Conservation (phyloP, 768 basidiomycete species). For the Daedaleopsis sinensis region DNA sequence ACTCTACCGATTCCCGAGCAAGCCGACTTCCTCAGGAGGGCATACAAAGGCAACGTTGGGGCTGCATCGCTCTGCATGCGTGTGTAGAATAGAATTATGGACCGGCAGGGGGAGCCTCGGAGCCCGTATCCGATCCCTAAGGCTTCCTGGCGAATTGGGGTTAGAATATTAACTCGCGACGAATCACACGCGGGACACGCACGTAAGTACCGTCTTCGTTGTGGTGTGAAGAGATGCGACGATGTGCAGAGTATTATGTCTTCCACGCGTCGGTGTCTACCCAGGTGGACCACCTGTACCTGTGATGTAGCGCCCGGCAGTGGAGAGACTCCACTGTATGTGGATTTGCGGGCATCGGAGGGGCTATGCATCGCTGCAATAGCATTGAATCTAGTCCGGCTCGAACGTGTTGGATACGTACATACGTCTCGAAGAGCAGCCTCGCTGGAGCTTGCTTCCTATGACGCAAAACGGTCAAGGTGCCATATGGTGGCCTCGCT, state of each 20-base stretch:
- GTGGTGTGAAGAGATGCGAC: background rate
- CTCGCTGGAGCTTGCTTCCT: background rate
- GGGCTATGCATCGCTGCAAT: background rate
- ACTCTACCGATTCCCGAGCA: background rate
- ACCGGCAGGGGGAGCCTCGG: background rate
- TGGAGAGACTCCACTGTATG: background rate
- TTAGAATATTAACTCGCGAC: slow-evolving; percentile 1
- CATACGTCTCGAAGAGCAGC: background rate
- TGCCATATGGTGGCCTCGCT: slow-evolving; percentile 4
- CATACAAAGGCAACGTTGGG: background rate
- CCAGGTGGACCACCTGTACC: background rate
- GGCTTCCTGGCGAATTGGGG: background rate
- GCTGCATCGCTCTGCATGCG: background rate
- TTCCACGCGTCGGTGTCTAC: background rate
- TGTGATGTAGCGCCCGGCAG: background rate
- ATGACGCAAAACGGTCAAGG: slow-evolving; percentile 6
- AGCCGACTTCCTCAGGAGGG: background rate
- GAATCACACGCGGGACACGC: background rate
- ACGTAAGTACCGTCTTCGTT: slow-evolving; percentile 7
- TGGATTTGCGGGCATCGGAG: background rate
- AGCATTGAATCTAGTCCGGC: background rate
- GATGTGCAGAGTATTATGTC: background rate
- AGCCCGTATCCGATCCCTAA: background rate
- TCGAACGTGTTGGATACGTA: background rate
- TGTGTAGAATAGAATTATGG: background rate